These are phyloP conservation scores for Rubia tinctorum DNA, from an alignment of 305 asterid species.

Conservation along the genomic window DNA sequence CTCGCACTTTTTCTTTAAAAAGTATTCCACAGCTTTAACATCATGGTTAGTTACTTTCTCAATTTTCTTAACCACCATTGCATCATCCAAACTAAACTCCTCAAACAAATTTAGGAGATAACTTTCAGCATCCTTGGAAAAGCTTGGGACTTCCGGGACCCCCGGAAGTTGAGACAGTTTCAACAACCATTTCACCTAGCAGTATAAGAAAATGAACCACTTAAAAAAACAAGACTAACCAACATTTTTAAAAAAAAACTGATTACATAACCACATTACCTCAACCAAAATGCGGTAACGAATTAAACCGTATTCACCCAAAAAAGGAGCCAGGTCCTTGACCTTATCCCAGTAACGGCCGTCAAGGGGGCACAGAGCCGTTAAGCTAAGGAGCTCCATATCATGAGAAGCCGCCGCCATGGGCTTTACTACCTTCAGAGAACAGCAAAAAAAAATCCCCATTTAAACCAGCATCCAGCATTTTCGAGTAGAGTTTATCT, in stretches of 20 bases:
- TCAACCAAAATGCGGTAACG: not conserved
- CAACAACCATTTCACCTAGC: not conserved
- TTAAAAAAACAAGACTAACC: not conserved
- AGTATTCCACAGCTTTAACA: too few relatives aligned
- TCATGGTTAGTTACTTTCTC: too few relatives aligned
- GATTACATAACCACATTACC: not conserved
- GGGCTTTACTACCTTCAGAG: constrained; percentile 32
- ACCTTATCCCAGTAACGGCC: constrained; percentile 90
- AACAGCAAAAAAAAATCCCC: not conserved
- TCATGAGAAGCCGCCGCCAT: constrained; percentile 22
- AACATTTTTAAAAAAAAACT: not conserved
- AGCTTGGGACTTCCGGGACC: too few relatives aligned
- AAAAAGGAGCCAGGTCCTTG: too few relatives aligned
- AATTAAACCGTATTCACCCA: too few relatives aligned
- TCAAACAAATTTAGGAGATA: too few relatives aligned
- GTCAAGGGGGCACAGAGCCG: constrained; percentile 75
- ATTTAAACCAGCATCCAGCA: too few relatives aligned
- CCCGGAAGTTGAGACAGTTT: not conserved
- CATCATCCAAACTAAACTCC: too few relatives aligned
- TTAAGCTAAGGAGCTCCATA: constrained; percentile 60
- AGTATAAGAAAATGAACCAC: not conserved
- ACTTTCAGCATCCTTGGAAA: too few relatives aligned
- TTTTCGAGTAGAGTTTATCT: too few relatives aligned
- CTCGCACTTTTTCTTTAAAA: too few relatives aligned
- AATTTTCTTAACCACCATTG: too few relatives aligned